These are phyloP conservation scores for Ogataea corticis DNA, from an alignment of 805 yeast genomes.

Conservation along the genomic window DNA sequence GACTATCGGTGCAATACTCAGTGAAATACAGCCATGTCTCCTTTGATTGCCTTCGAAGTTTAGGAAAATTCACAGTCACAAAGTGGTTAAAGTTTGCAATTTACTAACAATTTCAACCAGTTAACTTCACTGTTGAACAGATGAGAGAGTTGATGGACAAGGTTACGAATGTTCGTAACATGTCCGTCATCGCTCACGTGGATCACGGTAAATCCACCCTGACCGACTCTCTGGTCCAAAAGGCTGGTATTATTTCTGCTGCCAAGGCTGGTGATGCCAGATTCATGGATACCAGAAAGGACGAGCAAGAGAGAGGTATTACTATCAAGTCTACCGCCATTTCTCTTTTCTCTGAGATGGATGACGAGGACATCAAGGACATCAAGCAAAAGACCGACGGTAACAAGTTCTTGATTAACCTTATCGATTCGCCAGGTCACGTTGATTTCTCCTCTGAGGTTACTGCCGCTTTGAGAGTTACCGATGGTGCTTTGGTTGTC, in stretches of 20 bases:
- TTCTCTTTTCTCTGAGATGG: conserved; percentile 88
- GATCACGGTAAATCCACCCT: conserved; percentile 99
- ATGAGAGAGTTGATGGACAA: conserved; percentile 99
- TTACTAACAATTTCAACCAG: conserved; percentile 25
- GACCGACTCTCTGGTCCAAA: conserved; percentile 98
- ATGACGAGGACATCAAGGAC: conserved; percentile 80
- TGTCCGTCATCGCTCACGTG: conserved; percentile 99
- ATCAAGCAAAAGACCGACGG: conserved; percentile 93
- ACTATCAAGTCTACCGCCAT: conserved; percentile 99
- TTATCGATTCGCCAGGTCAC: conserved; percentile 99
- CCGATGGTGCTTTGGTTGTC: conserved; percentile 99
- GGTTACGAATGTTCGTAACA: conserved; percentile 99
- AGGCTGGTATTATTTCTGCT: conserved; percentile 99
- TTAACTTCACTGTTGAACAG: conserved; percentile 75
- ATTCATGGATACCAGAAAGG: conserved; percentile 99
- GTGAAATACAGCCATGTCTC: background rate
- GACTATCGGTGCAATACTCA: background rate
- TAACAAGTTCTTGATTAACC: conserved; percentile 93
- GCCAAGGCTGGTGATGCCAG: conserved; percentile 99
- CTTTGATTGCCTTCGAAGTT: background rate
- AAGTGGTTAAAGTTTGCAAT: background rate
- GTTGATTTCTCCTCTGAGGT: conserved; percentile 99
- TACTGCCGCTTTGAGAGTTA: conserved; percentile 99
- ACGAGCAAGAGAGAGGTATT: conserved; percentile 99
- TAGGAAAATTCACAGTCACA: background rate